phyloP scores from a whole-genome alignment of 306 rosid genomes.

The Rosa persica region DNA sequence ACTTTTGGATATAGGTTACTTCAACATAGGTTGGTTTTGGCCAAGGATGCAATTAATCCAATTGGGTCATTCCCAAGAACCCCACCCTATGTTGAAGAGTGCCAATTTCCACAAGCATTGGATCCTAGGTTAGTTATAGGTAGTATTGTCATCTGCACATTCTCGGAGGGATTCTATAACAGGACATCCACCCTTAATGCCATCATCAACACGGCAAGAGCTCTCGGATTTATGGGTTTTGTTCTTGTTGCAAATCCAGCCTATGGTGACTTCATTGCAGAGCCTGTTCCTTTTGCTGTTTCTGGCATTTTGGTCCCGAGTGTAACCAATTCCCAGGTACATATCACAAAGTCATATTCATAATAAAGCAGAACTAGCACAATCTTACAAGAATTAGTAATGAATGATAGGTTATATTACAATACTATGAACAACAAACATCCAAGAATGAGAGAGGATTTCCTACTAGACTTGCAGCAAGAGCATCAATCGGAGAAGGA shows the following conservation, averaged over 20 bases:
- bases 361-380: background rate
- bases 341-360: background rate
- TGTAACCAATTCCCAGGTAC: slow-evolving; percentile 68
- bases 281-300: slow-evolving; percentile 61
- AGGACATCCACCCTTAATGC: slow-evolving; percentile 59
- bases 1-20: slow-evolving; percentile 48
- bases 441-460: slow-evolving; percentile 49
- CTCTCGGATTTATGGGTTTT: slow-evolving; percentile 53
- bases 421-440: slow-evolving; percentile 58
- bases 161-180: slow-evolving; percentile 67
- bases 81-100: slow-evolving; percentile 60
- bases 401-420: slow-evolving; percentile 43
- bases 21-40: slow-evolving; percentile 55
- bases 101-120: slow-evolving; percentile 74
- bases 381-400: background rate
- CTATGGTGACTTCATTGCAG: slow-evolving; percentile 68
- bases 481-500: slow-evolving; percentile 69
- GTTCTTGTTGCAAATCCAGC: slow-evolving; percentile 62
- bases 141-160: slow-evolving; percentile 66
- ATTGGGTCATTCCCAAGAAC: slow-evolving; percentile 51
- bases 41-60: slow-evolving; percentile 63
- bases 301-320: slow-evolving; percentile 65
- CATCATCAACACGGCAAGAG: slow-evolving; percentile 54
- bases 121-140: slow-evolving; percentile 45
- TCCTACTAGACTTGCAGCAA: slow-evolving; percentile 40